Percentiles rank a stretch among this genome's conserved stretches.
phyloP scores from a whole-genome alignment of 1,139 yeast genomes.

The Pneumocystis oryctolagi region DNA sequence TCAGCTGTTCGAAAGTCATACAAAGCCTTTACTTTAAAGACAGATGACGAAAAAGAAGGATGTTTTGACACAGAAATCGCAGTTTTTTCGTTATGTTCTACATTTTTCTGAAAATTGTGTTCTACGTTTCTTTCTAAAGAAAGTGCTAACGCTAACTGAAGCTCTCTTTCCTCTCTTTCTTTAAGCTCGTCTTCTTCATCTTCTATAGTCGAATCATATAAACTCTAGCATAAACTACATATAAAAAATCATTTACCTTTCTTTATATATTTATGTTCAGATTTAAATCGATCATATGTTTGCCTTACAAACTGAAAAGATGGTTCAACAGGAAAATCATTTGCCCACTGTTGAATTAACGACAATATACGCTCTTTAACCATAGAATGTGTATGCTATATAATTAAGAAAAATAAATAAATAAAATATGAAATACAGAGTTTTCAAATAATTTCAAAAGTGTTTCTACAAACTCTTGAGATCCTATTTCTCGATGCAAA shows the following conservation, averaged over 20 bases:
- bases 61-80: conserved; percentile 12
- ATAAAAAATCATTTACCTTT: not conserved
- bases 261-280: not conserved
- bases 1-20: conserved; percentile 59
- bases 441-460: conserved; percentile 45
- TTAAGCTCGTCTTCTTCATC: conserved; percentile 2
- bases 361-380: conserved; percentile 56
- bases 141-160: conserved; percentile 60
- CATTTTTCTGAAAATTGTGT: conserved; percentile 13
- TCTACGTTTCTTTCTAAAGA: conserved; percentile 33
- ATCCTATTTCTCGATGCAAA: conserved; percentile 67
- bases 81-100: conserved; percentile 7
- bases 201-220: not conserved
- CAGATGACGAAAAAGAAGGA: conserved; percentile 25
- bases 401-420: not conserved
- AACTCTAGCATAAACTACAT: not conserved
- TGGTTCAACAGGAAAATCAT: conserved; percentile 51
- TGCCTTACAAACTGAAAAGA: conserved; percentile 56
- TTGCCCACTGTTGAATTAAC: conserved; percentile 48
- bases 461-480: conserved; percentile 46
- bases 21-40: conserved; percentile 64
- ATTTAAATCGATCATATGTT: conserved; percentile 29
- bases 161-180: conserved; percentile 57
- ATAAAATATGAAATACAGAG: conserved; percentile 15
- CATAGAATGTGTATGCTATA: conserved; percentile 39